phyloP scores from a whole-genome alignment of 2,329 filamentous ascomycete genomes.

The Phaeoacremonium minimum region DNA sequence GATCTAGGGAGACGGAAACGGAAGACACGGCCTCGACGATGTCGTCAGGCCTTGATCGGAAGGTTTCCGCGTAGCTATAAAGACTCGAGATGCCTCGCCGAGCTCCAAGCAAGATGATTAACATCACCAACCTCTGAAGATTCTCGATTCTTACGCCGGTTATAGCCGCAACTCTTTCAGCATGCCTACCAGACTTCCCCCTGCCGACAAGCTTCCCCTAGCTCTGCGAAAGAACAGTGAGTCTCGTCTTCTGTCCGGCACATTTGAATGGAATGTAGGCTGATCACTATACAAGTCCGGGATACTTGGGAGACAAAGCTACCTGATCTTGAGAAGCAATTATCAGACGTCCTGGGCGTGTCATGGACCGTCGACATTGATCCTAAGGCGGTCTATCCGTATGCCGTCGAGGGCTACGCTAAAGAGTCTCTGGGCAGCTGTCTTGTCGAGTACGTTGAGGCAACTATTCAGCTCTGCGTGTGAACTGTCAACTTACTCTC shows the following conservation, averaged over 20 bases:
- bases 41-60: too few species aligned
- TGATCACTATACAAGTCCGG: slow-evolving; percentile 33
- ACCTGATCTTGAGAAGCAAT: slow-evolving; percentile 32
- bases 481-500: too few species aligned
- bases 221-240: slow-evolving; percentile 47
- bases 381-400: slow-evolving; percentile 41
- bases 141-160: too few species aligned
- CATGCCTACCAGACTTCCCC: slow-evolving; percentile 33
- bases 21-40: too few species aligned
- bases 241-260: slow-evolving; percentile 10
- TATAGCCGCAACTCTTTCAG: too few species aligned
- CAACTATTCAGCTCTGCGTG: too few species aligned
- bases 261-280: too few species aligned
- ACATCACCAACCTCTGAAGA: too few species aligned
- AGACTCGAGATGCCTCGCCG: too few species aligned
- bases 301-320: slow-evolving; percentile 48
- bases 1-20: too few species aligned
- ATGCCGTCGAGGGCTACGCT: slow-evolving; percentile 34
- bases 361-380: slow-evolving; percentile 46
- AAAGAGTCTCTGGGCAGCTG: slow-evolving; percentile 37
- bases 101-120: too few species aligned
- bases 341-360: slow-evolving; percentile 39
- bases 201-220: slow-evolving; percentile 46
- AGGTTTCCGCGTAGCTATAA: too few species aligned
- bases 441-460: slow-evolving; percentile 37